These are phyloP conservation scores for Phaseolus lunatus DNA, from an alignment of 306 rosid genomes.

Conservation along the genomic window DNA sequence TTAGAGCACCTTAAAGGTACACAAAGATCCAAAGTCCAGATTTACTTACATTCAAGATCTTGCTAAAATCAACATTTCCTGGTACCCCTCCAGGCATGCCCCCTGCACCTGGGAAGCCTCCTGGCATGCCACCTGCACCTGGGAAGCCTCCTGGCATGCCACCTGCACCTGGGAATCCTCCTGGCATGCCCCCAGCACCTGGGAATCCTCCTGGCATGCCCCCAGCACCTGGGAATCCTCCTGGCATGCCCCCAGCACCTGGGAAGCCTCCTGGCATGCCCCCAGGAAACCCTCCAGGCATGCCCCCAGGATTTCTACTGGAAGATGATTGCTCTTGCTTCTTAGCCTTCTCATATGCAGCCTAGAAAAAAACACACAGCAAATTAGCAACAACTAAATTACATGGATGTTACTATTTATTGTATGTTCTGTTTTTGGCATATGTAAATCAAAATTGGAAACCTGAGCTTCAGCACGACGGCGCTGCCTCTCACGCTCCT, in stretches of 20 bases:
- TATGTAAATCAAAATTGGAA: conserved; percentile 30
- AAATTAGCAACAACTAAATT: conserved; percentile 41
- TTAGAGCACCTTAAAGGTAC: conserved; percentile 18
- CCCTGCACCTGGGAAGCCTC: conserved; percentile 55
- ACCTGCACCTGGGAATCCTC: conserved; percentile 53
- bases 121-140: conserved; percentile 60
- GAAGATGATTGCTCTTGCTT: conserved; percentile 84
- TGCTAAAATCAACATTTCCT: conserved; percentile 89
- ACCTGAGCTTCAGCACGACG: conserved; percentile 95
- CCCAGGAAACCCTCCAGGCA: conserved; percentile 79
- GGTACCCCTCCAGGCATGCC: conserved; percentile 79
- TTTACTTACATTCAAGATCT: conserved; percentile 79
- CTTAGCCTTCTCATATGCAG: conserved; percentile 91
- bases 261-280: too few species aligned
- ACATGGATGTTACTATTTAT: conserved; percentile 6
- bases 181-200: conserved; percentile 64
- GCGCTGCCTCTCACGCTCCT: conserved; percentile 69
- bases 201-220: conserved; percentile 67
- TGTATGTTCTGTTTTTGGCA: neutral
- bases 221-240: conserved; percentile 54
- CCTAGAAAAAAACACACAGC: conserved; percentile 53
- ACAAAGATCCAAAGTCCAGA: neutral
- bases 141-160: conserved; percentile 60
- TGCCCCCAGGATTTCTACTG: conserved; percentile 69
- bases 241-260: conserved; percentile 79